These are phyloP conservation scores for Eucalyptus marginata DNA, from an alignment of 345 rosid genomes.

Conservation along the genomic window DNA sequence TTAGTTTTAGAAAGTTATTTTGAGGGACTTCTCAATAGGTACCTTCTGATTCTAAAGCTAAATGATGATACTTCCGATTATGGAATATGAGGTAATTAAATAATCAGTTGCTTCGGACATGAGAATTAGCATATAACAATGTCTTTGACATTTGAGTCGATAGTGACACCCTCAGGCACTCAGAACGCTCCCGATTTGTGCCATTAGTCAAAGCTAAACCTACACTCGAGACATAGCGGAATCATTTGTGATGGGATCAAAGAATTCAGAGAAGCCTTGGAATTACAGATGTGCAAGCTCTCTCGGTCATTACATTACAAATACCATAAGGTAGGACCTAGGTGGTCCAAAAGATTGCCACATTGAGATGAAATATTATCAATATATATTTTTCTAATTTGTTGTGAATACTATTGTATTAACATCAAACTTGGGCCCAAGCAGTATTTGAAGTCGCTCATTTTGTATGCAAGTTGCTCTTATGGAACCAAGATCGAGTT, in stretches of 20 bases:
- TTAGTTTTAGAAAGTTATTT: neutral
- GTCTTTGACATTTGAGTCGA: neutral
- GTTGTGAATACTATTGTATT: neutral
- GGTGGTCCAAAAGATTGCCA: no score
- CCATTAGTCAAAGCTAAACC: neutral
- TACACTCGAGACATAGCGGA: neutral
- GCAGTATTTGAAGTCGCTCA: neutral
- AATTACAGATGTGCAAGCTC: neutral
- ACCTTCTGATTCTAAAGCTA: neutral
- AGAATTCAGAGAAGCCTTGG: neutral
- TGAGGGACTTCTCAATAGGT: accelerated
- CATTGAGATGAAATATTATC: neutral
- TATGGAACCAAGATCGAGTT: neutral
- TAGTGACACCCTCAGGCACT: neutral
- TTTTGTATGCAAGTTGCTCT: neutral
- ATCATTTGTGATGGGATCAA: neutral
- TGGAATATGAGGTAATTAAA: neutral
- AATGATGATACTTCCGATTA: neutral
- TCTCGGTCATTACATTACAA: neutral
- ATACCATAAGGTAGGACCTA: no score
- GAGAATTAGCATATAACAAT: neutral
- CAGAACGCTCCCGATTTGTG: neutral
- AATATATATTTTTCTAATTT: neutral
- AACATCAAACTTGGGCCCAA: neutral
- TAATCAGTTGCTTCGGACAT: neutral